Conservation (phyloP, 176 grass and related monocot species). For the Oryza officinalis region DNA sequence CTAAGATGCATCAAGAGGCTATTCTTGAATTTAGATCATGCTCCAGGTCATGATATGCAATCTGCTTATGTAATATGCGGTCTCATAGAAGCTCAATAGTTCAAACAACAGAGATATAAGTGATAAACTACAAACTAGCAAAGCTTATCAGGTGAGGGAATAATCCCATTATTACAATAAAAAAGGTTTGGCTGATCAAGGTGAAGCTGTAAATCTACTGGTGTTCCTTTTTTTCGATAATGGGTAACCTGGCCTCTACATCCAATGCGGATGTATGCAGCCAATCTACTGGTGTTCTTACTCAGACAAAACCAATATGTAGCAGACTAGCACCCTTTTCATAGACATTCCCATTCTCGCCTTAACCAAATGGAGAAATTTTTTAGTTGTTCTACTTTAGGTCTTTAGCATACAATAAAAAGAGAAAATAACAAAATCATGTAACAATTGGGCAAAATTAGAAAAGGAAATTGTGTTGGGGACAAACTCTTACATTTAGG, state of each 20-base stretch:
- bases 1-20: slow-evolving; percentile 15
- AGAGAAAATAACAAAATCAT: background rate
- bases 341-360: background rate
- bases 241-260: too few species aligned
- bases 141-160: background rate
- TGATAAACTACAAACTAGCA: background rate
- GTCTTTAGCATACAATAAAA: background rate
- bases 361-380: background rate
- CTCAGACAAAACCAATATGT: background rate
- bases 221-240: background rate
- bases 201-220: background rate
- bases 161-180: background rate
- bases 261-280: too few species aligned
- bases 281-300: background rate
- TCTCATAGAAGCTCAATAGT: background rate
- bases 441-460: background rate
- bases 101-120: background rate
- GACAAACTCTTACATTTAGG: background rate
- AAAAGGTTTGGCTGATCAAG: background rate
- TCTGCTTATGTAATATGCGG: background rate
- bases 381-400: background rate
- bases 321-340: background rate
- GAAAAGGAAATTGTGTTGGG: background rate
- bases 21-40: background rate
- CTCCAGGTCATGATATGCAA: background rate